phyloP scores from a whole-genome alignment of 805 yeast species.

The Saccharomycopsis fodiens region DNA sequence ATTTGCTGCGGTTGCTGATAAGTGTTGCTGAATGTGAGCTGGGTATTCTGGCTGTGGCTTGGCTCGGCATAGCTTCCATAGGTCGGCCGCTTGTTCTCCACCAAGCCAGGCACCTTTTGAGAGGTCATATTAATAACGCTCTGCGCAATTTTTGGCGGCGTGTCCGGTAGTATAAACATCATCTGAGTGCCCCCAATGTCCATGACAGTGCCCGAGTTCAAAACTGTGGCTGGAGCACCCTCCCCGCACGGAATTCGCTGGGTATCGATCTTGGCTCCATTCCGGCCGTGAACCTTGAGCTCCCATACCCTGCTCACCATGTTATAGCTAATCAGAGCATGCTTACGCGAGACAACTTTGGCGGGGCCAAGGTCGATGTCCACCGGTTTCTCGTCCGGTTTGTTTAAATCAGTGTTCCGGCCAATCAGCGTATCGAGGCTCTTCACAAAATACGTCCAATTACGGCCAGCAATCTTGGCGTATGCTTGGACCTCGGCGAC shows the following conservation, averaged over 20 bases:
- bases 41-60: conserved; percentile 9
- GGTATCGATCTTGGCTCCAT: conserved; percentile 89
- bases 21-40: conserved; percentile 17
- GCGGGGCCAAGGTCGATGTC: conserved; percentile 96
- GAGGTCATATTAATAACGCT: conserved; percentile 28
- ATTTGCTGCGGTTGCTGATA: conserved; percentile 20
- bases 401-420: conserved; percentile 51
- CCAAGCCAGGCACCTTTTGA: conserved; percentile 25
- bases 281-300: conserved; percentile 73
- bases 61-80: conserved; percentile 1
- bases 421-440: conserved; percentile 72
- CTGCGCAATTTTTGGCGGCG: conserved; percentile 57
- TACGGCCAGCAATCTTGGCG: conserved; percentile 88
- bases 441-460: conserved; percentile 94
- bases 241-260: conserved; percentile 37
- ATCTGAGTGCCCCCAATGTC: conserved; percentile 97
- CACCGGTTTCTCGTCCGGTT: conserved; percentile 24
- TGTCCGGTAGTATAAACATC: conserved; percentile 97
- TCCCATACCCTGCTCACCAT: conserved; percentile 77
- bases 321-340: conserved; percentile 79
- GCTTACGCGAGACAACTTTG: conserved; percentile 89
- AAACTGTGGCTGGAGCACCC: conserved; percentile 38
- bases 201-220: conserved; percentile 80
- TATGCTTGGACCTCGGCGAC: conserved; percentile 88
- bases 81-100: conserved; percentile 21